Evolutionary conservation across 495 filamentous ascomycete species (phyloP).

Genomic region (Aspergillus campestris): DNA sequence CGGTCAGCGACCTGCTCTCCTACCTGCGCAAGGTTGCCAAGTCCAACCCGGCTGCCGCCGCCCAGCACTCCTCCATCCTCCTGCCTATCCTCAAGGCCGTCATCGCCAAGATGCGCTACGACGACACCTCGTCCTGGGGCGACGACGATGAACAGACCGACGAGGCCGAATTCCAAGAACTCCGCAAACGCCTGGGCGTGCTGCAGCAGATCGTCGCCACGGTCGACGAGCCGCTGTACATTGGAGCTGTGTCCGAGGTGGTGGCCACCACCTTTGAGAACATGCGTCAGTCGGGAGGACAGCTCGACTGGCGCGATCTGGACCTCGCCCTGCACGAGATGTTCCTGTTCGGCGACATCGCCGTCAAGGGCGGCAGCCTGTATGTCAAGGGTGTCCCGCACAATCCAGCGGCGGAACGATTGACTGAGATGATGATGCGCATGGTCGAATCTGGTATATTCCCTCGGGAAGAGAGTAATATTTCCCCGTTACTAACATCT

Average conservation of each 20-base stretch:
- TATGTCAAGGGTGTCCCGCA: slow-evolving; percentile 74
- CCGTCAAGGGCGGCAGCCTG: slow-evolving; percentile 72
- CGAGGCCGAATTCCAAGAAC: slow-evolving; percentile 96
- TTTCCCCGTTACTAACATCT: slow-evolving; percentile 2
- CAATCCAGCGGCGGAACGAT: slow-evolving; percentile 60
- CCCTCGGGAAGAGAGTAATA: too few species aligned
- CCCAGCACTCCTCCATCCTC: slow-evolving; percentile 67
- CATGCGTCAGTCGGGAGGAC: slow-evolving; percentile 57
- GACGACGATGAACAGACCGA: slow-evolving; percentile 91
- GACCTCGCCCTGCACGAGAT: slow-evolving; percentile 96
- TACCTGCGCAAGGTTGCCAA: slow-evolving; percentile 75
- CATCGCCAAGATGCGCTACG: slow-evolving; percentile 90
- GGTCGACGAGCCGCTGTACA: slow-evolving; percentile 76
- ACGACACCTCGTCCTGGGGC: slow-evolving; percentile 90
- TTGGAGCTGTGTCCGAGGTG: slow-evolving; percentile 73
- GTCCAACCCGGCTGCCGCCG: slow-evolving; percentile 47
- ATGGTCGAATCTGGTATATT: slow-evolving; percentile 84
- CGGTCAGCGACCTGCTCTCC: slow-evolving; percentile 79
- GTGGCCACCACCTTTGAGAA: slow-evolving; percentile 75
- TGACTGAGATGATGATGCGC: slow-evolving; percentile 84
- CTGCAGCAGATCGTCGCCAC: slow-evolving; percentile 84
- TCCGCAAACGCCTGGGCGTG: slow-evolving; percentile 78
- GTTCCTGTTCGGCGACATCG: slow-evolving; percentile 91
- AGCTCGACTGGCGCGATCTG: slow-evolving; percentile 88
- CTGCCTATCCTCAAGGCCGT: slow-evolving; percentile 84